A percentile compares a stretch with the other conserved stretches of the same genome.
Evolutionary conservation across 805 yeast species (phyloP).

Genomic region (Ogataea parapolymorpha): DNA sequence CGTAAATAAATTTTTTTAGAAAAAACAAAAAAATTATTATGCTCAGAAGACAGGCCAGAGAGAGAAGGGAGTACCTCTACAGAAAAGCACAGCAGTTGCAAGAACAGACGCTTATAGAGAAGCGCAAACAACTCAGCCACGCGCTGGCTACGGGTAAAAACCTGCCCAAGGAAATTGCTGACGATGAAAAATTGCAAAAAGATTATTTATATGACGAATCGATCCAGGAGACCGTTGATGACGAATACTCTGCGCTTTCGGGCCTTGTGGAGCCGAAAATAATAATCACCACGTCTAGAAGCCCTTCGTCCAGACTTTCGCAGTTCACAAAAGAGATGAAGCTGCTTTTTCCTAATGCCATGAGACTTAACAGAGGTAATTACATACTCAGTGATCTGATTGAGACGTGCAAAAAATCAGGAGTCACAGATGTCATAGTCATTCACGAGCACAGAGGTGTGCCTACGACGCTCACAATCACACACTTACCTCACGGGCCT

Average conservation of each 20-base stretch:
- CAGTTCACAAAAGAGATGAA: slow-evolving; percentile 94
- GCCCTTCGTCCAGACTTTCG: slow-evolving; percentile 77
- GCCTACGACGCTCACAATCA: slow-evolving; percentile 87
- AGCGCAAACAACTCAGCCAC: slow-evolving; percentile 79
- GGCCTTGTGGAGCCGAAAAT: slow-evolving; percentile 90
- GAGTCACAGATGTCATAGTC: slow-evolving; percentile 78
- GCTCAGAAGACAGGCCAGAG: slow-evolving; percentile 94
- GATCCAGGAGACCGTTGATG: slow-evolving; percentile 59
- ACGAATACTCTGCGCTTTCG: slow-evolving; percentile 83
- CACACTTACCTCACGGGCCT: slow-evolving; percentile 98
- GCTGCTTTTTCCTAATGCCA: slow-evolving; percentile 82
- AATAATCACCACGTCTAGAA: slow-evolving; percentile 90
- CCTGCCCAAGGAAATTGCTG: slow-evolving; percentile 84
- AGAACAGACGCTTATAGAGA: slow-evolving; percentile 80
- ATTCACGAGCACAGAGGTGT: slow-evolving; percentile 98
- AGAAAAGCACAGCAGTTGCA: slow-evolving; percentile 86
- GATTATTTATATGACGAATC: slow-evolving; percentile 88
- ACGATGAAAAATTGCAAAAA: slow-evolving; percentile 74
- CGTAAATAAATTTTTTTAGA: neutral
- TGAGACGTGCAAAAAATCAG: slow-evolving; percentile 71
- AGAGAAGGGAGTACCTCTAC: slow-evolving; percentile 89
- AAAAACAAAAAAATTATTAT: slow-evolving; percentile 26
- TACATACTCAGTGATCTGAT: slow-evolving; percentile 82
- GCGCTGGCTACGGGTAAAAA: slow-evolving; percentile 92
- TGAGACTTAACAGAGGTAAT: slow-evolving; percentile 90